These are phyloP conservation scores for Penicillium fuscoglaucum DNA, from an alignment of 2,329 filamentous ascomycete genomes.

Conservation along the genomic window DNA sequence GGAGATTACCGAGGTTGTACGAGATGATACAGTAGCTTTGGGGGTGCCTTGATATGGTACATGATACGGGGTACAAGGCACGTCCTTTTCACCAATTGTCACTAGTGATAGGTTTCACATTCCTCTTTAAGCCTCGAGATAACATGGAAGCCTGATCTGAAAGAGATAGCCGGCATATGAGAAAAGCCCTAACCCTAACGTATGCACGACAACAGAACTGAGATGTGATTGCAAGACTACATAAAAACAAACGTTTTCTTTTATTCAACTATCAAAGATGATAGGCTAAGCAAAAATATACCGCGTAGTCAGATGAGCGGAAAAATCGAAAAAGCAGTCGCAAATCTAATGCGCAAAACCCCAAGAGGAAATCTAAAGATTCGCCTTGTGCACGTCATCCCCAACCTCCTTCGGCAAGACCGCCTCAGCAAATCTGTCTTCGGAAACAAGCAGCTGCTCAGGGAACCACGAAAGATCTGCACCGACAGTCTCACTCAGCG, in stretches of 20 bases:
- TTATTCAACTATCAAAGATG: background rate
- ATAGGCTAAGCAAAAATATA: background rate
- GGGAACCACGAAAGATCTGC: slow-evolving; percentile 32
- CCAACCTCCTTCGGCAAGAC: slow-evolving; percentile 12
- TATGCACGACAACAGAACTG: background rate
- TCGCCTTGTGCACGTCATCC: slow-evolving; percentile 6
- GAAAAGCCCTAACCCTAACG: background rate
- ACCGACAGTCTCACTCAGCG: slow-evolving; percentile 1
- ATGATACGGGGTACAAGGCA: background rate
- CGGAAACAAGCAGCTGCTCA: slow-evolving; percentile 30
- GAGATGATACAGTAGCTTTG: background rate
- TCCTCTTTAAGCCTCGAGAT: background rate
- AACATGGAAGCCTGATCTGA: background rate
- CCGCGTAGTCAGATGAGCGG: background rate
- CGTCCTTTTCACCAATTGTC: background rate
- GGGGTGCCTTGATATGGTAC: background rate
- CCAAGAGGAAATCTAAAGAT: slow-evolving; percentile 9
- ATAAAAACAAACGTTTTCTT: background rate
- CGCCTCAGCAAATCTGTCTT: slow-evolving; percentile 23
- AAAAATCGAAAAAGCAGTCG: background rate
- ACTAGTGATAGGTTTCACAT: background rate
- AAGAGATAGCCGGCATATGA: background rate
- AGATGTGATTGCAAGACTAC: background rate
- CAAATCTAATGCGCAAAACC: background rate
- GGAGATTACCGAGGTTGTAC: background rate